Base-by-base conservation (phyloP, 495 filamentous ascomycete species). In the Clohesyomyces aquaticus region DNA sequence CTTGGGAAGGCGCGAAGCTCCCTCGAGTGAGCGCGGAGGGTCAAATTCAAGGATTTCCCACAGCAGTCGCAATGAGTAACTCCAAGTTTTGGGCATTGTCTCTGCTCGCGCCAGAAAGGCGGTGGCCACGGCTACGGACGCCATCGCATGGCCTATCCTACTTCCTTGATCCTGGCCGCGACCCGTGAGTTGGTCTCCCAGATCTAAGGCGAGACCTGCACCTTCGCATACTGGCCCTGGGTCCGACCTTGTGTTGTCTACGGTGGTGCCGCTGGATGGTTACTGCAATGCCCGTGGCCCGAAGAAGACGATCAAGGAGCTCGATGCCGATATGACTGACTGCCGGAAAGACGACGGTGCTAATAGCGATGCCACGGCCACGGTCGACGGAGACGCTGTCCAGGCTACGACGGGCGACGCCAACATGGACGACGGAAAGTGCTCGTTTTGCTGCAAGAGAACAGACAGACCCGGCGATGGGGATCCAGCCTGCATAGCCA, bases 181-280 rank as follows among this genome's bases (percentile, higher is more conserved):
- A 98, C 94, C 59, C 93, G 94, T 81, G 94, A 98, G 80, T 82
- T 98, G 73, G 94, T 96, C 45, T 98, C 95, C 61, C 94, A 98
- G 79, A 98, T 98, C 68, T 96, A 90, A 76, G 94, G 98, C 18
- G 94, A 98, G 81, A 80, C 94, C 67, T 91, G 95, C 75, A 98
- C 97, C 77, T 98, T 98, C 71, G 88, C 92, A 59, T 98, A 98
- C 79, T 92, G 94, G 67, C 98, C 95, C 4, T 98, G 95, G 94
- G 93, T 98, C 46, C 90, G 91, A 59, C 94, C 94, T 47, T 98
- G 94, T 71, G 94, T 98, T 43, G 95, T 98, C 60, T 98, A 98
- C 76, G 94, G 94, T 82, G 94, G 94, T 86, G 94, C 94, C 71
- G 94, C n/a, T n/a, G n/a, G n/a, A n/a, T n/a, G 56, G 62, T 47